phyloP scores from a whole-genome alignment of 176 grass and related monocot species.

The Poa pratensis region DNA sequence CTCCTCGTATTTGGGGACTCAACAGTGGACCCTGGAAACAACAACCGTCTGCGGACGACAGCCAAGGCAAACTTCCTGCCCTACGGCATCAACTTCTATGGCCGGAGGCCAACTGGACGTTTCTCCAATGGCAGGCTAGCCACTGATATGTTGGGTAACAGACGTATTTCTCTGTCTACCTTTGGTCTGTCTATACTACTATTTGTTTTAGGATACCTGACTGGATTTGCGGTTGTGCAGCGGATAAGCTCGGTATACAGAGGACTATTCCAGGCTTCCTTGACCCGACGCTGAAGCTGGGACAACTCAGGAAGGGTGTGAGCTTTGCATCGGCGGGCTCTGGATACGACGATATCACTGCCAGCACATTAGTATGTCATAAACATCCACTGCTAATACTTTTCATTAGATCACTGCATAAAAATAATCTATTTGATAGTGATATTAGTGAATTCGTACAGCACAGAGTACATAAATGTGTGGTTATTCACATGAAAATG shows the following conservation, averaged over 20 bases:
- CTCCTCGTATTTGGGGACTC: conserved; percentile 73
- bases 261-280: conserved; percentile 64
- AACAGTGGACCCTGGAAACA: conserved; percentile 76
- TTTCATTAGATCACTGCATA: conserved; percentile 1
- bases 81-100: conserved; percentile 59
- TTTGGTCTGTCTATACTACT: neutral
- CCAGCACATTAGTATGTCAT: conserved; percentile 57
- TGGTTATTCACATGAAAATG: neutral
- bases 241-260: conserved; percentile 53
- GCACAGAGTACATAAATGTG: neutral
- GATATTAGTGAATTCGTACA: neutral
- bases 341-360: conserved; percentile 69
- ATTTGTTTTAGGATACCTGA: conserved; percentile 7
- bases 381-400: neutral
- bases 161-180: neutral
- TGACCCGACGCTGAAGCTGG: conserved; percentile 48
- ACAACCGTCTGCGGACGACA: conserved; percentile 61
- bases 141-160: conserved; percentile 65
- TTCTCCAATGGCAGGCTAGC: conserved; percentile 65
- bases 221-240: conserved; percentile 35
- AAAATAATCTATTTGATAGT: neutral
- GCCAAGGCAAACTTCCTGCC: conserved; percentile 71
- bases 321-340: conserved; percentile 76
- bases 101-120: conserved; percentile 54
- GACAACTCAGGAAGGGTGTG: conserved; percentile 53